These are phyloP conservation scores for Heteromeles arbutifolia DNA, from an alignment of 306 rosid genomes.

Conservation along the genomic window DNA sequence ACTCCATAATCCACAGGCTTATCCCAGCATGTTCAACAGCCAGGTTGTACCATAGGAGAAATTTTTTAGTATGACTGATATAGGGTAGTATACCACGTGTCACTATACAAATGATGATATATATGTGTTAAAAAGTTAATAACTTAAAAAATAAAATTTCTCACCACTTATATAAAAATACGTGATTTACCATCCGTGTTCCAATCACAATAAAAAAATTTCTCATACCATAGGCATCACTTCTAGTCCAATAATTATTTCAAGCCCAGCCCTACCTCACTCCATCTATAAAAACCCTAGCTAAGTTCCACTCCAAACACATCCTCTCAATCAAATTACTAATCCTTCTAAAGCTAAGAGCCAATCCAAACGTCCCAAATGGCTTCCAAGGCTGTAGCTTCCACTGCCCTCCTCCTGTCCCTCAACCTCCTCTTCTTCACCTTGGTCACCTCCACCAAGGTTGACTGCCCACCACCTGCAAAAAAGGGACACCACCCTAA, in stretches of 20 bases:
- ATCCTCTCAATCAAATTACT: not conserved
- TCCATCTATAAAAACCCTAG: conserved; percentile 42
- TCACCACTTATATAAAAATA: no score
- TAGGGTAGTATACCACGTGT: no score
- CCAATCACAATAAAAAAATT: no score
- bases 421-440: conserved; percentile 66
- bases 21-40: conserved; percentile 22
- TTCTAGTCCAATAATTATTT: conserved; percentile 13
- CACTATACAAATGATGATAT: rapidly evolving
- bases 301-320: not conserved
- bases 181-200: no score
- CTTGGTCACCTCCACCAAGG: conserved; percentile 44
- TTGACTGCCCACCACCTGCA: conserved; percentile 58
- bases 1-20: conserved; percentile 13
- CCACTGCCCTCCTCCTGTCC: conserved; percentile 41
- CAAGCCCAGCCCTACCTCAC: conserved; percentile 2
- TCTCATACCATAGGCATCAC: not conserved
- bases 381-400: conserved; percentile 48
- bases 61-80: no score
- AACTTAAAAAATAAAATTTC: no score
- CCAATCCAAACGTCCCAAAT: conserved; percentile 13
- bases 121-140: no score
- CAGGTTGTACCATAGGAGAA: conserved; percentile 8
- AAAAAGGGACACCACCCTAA: conserved; percentile 18
- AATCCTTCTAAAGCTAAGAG: not conserved